Base-by-base conservation (phyloP, 257 asterid species). In the Linderniella brevidens region DNA sequence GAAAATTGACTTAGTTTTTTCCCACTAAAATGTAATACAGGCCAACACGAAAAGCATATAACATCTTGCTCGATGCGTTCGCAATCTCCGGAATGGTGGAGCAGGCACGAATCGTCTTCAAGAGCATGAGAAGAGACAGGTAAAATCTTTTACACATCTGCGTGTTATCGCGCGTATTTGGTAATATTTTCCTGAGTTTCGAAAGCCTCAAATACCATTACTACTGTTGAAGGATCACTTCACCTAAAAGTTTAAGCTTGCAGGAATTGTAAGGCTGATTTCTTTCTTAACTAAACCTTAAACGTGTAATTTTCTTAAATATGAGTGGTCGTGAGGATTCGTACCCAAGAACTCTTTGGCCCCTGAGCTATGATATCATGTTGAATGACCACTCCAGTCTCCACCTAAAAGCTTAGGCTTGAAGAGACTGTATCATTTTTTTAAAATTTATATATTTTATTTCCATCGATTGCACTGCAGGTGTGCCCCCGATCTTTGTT, bases 51-150 rank as follows among this genome's bases (percentile, higher is more conserved):
- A 88, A 88, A 69, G 87, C 94, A 17, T 84, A 88, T 58, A 88
- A 84, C 55, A 84, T 88, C 70, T 73, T 88, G 81, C 93, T 88
- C 25, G 96, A 88, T 67, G 94, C 98, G 47, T 88, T 88, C 74
- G 94, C 98, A n/a, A 75, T 81, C 58, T 84, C 94, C 14, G 98
- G 98, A 58, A 88, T 88, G 98, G 92, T 78, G 41, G 98, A 88
- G 59, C 98, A 78, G 65, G 93, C 96, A 19, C 77, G 74, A 14
- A 47, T 55, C 17, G 93, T 88, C 59, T 88, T 88, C 73, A 84
- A 88, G 77, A 84, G 98, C 85, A 88, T 88, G 98, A 72, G 94
- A 58, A 78, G 96, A 59, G 94, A 88, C 80, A 72, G 92, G 98
- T 84, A 37, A 60, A 20, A 1, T 3, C 4, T 3, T 16, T 12